Percentiles rank a stretch among this genome's conserved stretches.
Evolutionary conservation across 352 stramenopile genomes (phyloP).

Genomic region (Phytopythium helicoides): DNA sequence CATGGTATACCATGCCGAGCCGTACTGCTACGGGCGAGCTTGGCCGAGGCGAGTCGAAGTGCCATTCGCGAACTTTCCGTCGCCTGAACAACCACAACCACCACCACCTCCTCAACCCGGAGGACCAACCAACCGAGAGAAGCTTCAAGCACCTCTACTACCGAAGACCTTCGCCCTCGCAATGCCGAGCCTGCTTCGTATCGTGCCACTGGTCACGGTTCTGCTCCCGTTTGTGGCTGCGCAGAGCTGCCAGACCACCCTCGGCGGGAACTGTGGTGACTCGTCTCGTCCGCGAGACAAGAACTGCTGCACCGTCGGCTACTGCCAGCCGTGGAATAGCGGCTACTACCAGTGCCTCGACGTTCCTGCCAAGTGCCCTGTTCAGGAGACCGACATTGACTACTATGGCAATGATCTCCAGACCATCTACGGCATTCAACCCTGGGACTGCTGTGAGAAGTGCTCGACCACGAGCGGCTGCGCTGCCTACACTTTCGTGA

Average conservation of each 20-base stretch:
- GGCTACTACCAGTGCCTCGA: constrained; percentile 58
- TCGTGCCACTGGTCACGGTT: constrained; percentile 1
- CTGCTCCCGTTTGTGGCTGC: constrained; percentile 12
- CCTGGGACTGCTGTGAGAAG: constrained; percentile 35
- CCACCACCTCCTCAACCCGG: too few relatives aligned
- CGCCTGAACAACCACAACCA: not conserved
- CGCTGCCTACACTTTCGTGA: constrained; percentile 58
- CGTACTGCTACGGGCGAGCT: too few relatives aligned
- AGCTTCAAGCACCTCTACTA: not conserved
- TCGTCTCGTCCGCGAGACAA: constrained; percentile 21
- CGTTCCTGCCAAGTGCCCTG: constrained; percentile 26
- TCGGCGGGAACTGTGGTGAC: constrained; percentile 38
- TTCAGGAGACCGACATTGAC: constrained; percentile 47
- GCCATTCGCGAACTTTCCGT: not conserved
- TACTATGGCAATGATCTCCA: constrained; percentile 50
- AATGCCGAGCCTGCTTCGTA: not conserved
- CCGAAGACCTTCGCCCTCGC: too few relatives aligned
- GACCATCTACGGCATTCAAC: constrained; percentile 37
- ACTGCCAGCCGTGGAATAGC: constrained; percentile 65
- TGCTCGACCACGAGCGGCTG: constrained; percentile 43
- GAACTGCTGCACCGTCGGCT: constrained; percentile 45
- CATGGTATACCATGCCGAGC: too few relatives aligned
- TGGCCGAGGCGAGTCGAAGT: not conserved
- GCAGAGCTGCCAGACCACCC: constrained; percentile 45
- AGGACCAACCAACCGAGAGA: not conserved